Base-by-base conservation (phyloP, 2,329 filamentous ascomycete genomes). In the Neonectria magnoliae region DNA sequence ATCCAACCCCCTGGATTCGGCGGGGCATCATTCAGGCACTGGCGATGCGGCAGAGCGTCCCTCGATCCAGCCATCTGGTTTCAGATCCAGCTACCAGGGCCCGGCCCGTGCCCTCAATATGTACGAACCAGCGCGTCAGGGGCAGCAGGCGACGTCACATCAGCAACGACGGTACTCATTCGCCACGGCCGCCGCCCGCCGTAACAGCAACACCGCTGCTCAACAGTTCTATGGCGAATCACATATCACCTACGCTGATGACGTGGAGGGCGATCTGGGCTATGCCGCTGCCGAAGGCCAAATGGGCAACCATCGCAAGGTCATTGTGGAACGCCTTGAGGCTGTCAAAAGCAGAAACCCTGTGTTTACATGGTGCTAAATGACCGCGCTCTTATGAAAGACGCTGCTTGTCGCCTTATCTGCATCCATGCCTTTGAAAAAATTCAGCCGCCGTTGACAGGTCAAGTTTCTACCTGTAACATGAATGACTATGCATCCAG, bases 291-390 rank as follows among this genome's bases (percentile, higher is more conserved):
- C 96, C 0, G 93, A 95, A 77, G 96, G 93, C 27, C 93, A 97
- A 88, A 96, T 98, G 79, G 93, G 93, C 13, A 93, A 94, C 74
- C 90, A 92, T 77, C 88, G 94, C 73, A 97, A 96, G 80, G 96
- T 99, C 52, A 98, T 99, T 83, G 94, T 99, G 52, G 96, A 99
- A 84, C 86, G 96, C 68, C 82, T 99, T 63, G 96, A 99, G 83
- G 92, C 95, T 65, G 96, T 99, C 67, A 98, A 98, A 85, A 93
- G 90, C 76, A 92, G 91, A 77, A 97, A 97, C 76, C 96, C 96
- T 2, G 94, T 99, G 33, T 99, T 99, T 80, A 97, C 93, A 48
- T 99, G 96, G 93, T 99, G 96, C 83, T 98, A 82, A 82, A 62
- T 64, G 52, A 48, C 62, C 41, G n/a, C 52, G 44, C 11, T 33